Evolutionary conservation across 1,284 basidiomycete genomes (phyloP).

Genomic region (Tremellales sp.): DNA sequence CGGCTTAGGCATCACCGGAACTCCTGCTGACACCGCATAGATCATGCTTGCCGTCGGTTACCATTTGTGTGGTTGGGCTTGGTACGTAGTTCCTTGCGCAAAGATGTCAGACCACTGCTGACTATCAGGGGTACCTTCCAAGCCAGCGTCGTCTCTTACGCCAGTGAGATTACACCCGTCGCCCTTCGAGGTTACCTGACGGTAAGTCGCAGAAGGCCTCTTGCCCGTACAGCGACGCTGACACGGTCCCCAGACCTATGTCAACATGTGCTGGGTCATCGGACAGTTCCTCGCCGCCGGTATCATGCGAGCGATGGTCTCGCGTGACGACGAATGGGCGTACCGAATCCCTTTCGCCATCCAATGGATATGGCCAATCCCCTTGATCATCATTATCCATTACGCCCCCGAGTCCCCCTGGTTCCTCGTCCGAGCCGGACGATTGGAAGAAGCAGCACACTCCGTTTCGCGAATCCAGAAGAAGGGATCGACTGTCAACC

Average conservation of each 20-base stretch:
- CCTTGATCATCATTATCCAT: slow-evolving; percentile 16
- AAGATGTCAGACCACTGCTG: no score
- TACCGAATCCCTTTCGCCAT: slow-evolving; percentile 21
- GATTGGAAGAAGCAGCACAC: slow-evolving; percentile 16
- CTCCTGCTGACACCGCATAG: slow-evolving; percentile 20
- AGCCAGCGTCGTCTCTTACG: slow-evolving; percentile 32
- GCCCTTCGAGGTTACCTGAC: slow-evolving; percentile 44
- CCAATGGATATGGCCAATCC: slow-evolving; percentile 48
- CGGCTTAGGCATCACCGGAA: neutral
- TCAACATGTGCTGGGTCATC: slow-evolving; percentile 54
- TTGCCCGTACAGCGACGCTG: no score
- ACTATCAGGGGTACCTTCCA: no score
- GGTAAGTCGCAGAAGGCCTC: no score
- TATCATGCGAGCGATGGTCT: slow-evolving; percentile 38
- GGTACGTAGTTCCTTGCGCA: neutral
- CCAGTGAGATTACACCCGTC: slow-evolving; percentile 44
- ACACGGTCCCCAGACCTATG: no score
- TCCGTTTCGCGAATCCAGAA: slow-evolving; percentile 9
- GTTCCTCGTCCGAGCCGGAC: slow-evolving; percentile 21
- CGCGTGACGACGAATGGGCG: slow-evolving; percentile 30
- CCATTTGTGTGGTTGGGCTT: slow-evolving; percentile 14
- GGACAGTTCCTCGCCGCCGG: slow-evolving; percentile 43
- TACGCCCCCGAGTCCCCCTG: slow-evolving; percentile 26
- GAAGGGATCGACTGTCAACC: slow-evolving; percentile 7
- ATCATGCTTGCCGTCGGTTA: slow-evolving; percentile 34